Percentiles rank a stretch among this genome's conserved stretches.
phyloP scores from a whole-genome alignment of 2,329 filamentous ascomycete genomes.

The Dothideomycetidae sp. region DNA sequence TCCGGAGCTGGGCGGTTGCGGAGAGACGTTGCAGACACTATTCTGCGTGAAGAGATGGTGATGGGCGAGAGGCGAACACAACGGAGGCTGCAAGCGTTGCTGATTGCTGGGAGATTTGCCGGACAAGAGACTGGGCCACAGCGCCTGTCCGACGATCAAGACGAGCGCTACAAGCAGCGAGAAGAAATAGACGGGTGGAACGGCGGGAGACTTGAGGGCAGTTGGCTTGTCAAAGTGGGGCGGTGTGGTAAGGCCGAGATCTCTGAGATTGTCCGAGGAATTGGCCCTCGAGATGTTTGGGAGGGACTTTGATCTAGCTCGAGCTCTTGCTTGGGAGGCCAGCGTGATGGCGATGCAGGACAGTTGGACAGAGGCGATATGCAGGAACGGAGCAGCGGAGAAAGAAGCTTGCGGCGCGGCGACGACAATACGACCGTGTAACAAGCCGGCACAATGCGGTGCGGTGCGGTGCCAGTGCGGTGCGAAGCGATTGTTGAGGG shows the following conservation, averaged over 20 bases:
- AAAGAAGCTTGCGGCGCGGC: too few species aligned
- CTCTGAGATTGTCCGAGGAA: slow-evolving; percentile 13
- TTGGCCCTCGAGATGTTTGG: slow-evolving; percentile 12
- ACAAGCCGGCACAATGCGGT: too few species aligned
- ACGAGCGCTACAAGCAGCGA: slow-evolving; percentile 5
- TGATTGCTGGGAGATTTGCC: slow-evolving; percentile 7
- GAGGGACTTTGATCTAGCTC: slow-evolving; percentile 8
- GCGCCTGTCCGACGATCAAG: slow-evolving; percentile 2
- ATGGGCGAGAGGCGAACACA: slow-evolving; percentile 10
- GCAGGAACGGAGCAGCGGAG: too few species aligned
- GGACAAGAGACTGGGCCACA: slow-evolving; percentile 3
- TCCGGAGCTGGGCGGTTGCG: slow-evolving; percentile 11
- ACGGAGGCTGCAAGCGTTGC: neutral
- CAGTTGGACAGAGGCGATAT: too few species aligned
- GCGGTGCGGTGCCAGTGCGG: too few species aligned
- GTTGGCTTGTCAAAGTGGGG: slow-evolving; percentile 5
- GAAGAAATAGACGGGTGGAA: slow-evolving; percentile 5
- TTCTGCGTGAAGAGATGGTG: slow-evolving; percentile 23
- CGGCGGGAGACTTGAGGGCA: slow-evolving; percentile 1
- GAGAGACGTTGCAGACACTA: slow-evolving; percentile 22
- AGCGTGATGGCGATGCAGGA: slow-evolving; percentile 6
- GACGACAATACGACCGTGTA: too few species aligned
- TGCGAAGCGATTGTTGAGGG: too few species aligned
- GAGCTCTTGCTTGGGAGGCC: slow-evolving; percentile 4
- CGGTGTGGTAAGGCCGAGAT: slow-evolving; percentile 13